Evolutionary conservation across 169 alveolate species (phyloP), one percentile per base, ranked within the genome.

Genomic region (Miamiensis avidus): DNA sequence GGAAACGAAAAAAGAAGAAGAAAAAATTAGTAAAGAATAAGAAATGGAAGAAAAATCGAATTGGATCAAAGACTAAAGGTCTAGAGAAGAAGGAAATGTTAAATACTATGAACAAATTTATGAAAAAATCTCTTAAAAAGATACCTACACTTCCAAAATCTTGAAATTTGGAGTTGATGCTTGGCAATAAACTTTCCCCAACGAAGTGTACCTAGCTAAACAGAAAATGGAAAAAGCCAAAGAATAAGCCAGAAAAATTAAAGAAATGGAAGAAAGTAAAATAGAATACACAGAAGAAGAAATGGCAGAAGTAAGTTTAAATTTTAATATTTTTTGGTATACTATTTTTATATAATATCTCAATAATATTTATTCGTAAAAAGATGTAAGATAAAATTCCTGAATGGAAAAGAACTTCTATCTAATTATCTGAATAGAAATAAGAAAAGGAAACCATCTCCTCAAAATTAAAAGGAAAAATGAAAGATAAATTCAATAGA

Each of bases 361-460:
- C 20, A 49, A 49, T 11, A 49, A 49, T 49, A 31, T 82, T 28
- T 74, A 28, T 74, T 73, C 15, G 11, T 29, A 29, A 32, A 1
- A 29, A 82, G 87, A 82, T 82, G 30, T 82, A 82, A 82, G 81
- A 82, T 25, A 28, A 82, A 72, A 74, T 82, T 25, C 87, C 87
- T 25, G 87, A 82, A 82, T 82, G 87, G 87, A 82, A 82, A 30
- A 73, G 75, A 74, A 82, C 33, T 74, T 81, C 87, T 0, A 20
- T 82, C 0, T 34, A 31, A 34, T 75, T 64, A n/a, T 29, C 81
- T 73, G 73, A 32, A 28, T 6, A 74, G 1, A 28, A 28, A 33
- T 25, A 30, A n/a, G 87, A 82, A 34, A 75, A 82, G 34, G 69
- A 75, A 33, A 31, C 75, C 1, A 31, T 82, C 0, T 34, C 72